phyloP scores from a whole-genome alignment of 805 yeast species.

The Wickerhamomyces queroliae region DNA sequence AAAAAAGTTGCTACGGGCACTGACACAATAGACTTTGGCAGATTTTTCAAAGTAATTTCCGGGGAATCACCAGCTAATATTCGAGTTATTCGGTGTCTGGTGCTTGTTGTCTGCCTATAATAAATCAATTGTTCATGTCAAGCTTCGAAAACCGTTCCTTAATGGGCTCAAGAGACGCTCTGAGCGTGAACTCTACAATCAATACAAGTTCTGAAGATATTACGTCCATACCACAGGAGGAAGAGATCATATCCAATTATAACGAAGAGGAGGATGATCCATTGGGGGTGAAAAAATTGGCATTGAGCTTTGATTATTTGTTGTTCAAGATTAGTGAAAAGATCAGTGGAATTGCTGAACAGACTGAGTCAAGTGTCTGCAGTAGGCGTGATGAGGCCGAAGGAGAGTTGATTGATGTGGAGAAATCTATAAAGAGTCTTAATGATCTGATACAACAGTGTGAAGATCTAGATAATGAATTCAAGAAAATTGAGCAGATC shows the following conservation, averaged over 20 bases:
- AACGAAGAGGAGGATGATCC: constrained; percentile 47
- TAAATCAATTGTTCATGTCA: too few species aligned
- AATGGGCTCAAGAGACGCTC: not conserved
- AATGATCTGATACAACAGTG: constrained; percentile 38
- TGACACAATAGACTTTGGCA: too few species aligned
- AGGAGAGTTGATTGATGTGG: constrained; percentile 25
- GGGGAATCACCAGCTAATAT: too few species aligned
- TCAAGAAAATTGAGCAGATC: constrained; percentile 44
- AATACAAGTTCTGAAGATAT: not conserved
- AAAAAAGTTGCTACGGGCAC: too few species aligned
- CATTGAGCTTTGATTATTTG: constrained; percentile 60
- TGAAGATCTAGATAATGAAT: constrained; percentile 43
- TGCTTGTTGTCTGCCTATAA: too few species aligned
- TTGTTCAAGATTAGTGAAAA: constrained; percentile 56
- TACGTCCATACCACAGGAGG: constrained; percentile 3
- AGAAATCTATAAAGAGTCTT: constrained; percentile 33
- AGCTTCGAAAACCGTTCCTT: not conserved
- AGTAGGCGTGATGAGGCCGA: constrained; percentile 19
- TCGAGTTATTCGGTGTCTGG: too few species aligned
- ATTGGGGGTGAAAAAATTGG: constrained; percentile 50
- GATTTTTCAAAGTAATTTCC: too few species aligned
- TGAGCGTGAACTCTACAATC: not conserved
- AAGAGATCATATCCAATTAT: constrained; percentile 3
- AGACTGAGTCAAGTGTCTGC: constrained; percentile 26
- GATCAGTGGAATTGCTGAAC: constrained; percentile 40